Evolutionary conservation across 2,329 filamentous ascomycete species (phyloP), one percentile per base, ranked within the genome.

Genomic region (Ascochyta rabiei): DNA sequence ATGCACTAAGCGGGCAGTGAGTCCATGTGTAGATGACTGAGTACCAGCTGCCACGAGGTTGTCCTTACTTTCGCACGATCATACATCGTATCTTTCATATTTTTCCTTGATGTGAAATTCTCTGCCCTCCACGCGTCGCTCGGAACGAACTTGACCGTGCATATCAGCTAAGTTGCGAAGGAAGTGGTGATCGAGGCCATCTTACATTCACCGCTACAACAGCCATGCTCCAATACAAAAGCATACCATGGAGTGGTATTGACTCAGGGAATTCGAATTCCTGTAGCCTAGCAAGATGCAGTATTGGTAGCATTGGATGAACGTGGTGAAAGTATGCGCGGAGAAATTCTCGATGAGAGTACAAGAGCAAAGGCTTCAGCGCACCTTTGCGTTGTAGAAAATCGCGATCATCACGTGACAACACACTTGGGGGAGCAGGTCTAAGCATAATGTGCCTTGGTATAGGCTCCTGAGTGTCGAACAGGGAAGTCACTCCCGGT

Each of bases 141-240:
- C 6, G 39, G 33, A 13, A 54, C 39, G 19, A 43, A 54, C 51
- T 54, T 19, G 2, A 33, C 13, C 15, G 31, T 8, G 28, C 5
- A 5, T 26, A n/a, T 26, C 6, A 41, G 13, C 16, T n/a, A 10
- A 39, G 12, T 12, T 6, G 13, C 37, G 6, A n/a, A 13, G 13
- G 10, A 10, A 18, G 26, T 28, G 26, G 8, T 12, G 26, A 8
- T 9, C 26, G 1, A 28, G 26, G 10, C 1, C 26, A 28, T 10
- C 31, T 37, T 19, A 46, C 43, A 37, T 54, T 54, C 15, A 49
- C 51, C 19, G 51, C 45, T 2, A 48, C 38, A 19, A 54, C 39
- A 39, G 51, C 51, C 51, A 54, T 54, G 13, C 51, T 54, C 51
- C 51, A 54, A 28, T 42, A 54, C 13, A 54, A 15, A 6, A 54